Evolutionary conservation across 352 stramenopile genomes (phyloP).

Genomic region (Pythium dissimile): DNA sequence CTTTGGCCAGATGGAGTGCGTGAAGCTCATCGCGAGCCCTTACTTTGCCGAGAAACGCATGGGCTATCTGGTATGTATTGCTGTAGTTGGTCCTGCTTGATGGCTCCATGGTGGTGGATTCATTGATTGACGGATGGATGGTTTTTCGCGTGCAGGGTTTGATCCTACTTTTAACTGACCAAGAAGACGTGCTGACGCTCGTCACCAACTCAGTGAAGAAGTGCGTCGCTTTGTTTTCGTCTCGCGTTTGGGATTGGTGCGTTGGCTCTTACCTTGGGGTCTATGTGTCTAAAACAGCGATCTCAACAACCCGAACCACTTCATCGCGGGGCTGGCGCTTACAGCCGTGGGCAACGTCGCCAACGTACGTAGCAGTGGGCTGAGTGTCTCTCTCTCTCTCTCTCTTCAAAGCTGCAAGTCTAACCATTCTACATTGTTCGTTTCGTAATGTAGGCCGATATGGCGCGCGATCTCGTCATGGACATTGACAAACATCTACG

Average conservation of each 20-base stretch:
- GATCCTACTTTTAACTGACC: conserved; percentile 97
- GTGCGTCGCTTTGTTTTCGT: conserved; percentile 28
- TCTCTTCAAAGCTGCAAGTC: neutral
- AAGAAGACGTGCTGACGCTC: conserved; percentile 99
- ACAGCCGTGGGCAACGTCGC: conserved; percentile 98
- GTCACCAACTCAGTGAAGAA: conserved; percentile 99
- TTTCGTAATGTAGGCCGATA: conserved; percentile 81
- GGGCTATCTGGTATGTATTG: conserved; percentile 89
- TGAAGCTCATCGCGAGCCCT: conserved; percentile 98
- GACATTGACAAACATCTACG: conserved; percentile 96
- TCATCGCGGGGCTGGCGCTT: conserved; percentile 95
- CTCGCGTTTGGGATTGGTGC: neutral
- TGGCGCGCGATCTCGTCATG: conserved; percentile 97
- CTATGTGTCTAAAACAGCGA: conserved; percentile 53
- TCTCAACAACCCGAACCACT: conserved; percentile 93
- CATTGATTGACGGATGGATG: too few species aligned
- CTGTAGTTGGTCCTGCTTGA: neutral
- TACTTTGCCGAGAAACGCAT: conserved; percentile 99
- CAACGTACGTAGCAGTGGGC: conserved; percentile 51
- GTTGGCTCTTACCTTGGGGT: neutral
- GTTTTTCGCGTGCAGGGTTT: conserved; percentile 74
- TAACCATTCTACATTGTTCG: neutral
- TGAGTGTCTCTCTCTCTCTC: neutral
- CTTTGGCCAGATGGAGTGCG: conserved; percentile 99
- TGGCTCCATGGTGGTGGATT: too few species aligned